Conservation (phyloP, 306 rosid species). For the Medicago lupulina region DNA sequence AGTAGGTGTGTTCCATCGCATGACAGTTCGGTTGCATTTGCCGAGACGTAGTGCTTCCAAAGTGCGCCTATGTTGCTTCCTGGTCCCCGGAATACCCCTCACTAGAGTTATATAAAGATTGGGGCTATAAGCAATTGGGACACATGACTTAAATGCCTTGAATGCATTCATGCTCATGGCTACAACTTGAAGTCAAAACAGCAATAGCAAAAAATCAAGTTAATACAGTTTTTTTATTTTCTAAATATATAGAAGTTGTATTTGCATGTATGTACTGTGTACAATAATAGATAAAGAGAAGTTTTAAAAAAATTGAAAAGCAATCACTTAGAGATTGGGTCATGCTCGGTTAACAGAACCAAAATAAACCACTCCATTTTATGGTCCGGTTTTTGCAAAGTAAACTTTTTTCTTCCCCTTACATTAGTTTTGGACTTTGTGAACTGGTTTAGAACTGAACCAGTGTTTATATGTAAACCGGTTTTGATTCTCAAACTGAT, state of each 20-base stretch:
- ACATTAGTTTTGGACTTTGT: background rate
- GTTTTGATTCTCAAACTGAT: constrained; percentile 1
- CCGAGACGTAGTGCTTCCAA: constrained; percentile 84
- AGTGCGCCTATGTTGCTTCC: constrained; percentile 85
- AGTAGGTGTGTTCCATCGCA: constrained; percentile 94
- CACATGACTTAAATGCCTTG: constrained; percentile 87
- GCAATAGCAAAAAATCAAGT: constrained; percentile 31
- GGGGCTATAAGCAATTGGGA: constrained; percentile 84
- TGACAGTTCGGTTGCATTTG: constrained; percentile 91
- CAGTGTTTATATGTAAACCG: background rate
- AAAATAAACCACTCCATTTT: background rate
- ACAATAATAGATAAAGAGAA: background rate
- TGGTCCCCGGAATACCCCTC: constrained; percentile 95
- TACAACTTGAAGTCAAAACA: constrained; percentile 55
- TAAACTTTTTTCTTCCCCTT: background rate
- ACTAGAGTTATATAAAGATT: constrained; percentile 84
- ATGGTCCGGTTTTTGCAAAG: background rate
- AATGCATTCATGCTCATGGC: constrained; percentile 90
- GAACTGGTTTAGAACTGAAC: background rate
- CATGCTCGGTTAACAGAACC: background rate
- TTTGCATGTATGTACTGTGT: background rate
- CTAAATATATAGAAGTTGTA: constrained; percentile 16
- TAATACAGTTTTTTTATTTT: background rate
- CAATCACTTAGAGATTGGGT: background rate
- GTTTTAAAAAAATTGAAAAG: background rate